These are phyloP conservation scores for Epichloe hybrida DNA, from an alignment of 2,329 filamentous ascomycete genomes.

Conservation along the genomic window DNA sequence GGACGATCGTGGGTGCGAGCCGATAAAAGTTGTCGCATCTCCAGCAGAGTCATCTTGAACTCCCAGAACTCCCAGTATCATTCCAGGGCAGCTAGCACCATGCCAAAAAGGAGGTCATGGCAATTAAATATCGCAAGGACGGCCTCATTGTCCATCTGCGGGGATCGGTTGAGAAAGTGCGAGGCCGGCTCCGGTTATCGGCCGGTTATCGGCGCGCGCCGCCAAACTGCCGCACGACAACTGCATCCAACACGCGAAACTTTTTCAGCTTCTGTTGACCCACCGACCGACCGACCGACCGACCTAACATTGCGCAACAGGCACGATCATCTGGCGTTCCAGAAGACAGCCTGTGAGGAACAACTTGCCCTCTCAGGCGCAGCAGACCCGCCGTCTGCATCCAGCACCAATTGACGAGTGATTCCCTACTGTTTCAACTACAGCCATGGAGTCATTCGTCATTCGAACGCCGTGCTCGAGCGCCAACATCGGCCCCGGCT, in stretches of 20 bases:
- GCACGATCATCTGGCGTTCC: not conserved
- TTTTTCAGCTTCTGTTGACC: not conserved
- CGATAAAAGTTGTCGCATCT: too few relatives aligned
- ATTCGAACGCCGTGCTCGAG: conserved; percentile 86
- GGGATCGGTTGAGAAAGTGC: too few relatives aligned
- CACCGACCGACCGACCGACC: not conserved
- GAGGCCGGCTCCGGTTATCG: not conserved
- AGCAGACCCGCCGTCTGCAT: too few relatives aligned
- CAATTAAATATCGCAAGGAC: not conserved
- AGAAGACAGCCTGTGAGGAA: not conserved
- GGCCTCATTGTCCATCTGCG: too few relatives aligned
- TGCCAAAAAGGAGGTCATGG: too few relatives aligned
- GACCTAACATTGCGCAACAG: not conserved
- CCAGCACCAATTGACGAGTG: not conserved
- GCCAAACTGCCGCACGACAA: not conserved
- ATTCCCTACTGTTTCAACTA: conserved; percentile 14
- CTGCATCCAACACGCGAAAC: not conserved
- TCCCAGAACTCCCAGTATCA: too few relatives aligned
- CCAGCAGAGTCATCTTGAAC: too few relatives aligned
- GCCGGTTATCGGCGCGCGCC: not conserved
- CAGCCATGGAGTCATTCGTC: conserved; percentile 45
- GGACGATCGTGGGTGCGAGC: too few relatives aligned
- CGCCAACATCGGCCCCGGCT: conserved; percentile 93
- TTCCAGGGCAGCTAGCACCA: too few relatives aligned
- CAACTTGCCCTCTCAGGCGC: not conserved